Conservation (phyloP, 176 grass and related monocot species). For the Oryza glumipatula region DNA sequence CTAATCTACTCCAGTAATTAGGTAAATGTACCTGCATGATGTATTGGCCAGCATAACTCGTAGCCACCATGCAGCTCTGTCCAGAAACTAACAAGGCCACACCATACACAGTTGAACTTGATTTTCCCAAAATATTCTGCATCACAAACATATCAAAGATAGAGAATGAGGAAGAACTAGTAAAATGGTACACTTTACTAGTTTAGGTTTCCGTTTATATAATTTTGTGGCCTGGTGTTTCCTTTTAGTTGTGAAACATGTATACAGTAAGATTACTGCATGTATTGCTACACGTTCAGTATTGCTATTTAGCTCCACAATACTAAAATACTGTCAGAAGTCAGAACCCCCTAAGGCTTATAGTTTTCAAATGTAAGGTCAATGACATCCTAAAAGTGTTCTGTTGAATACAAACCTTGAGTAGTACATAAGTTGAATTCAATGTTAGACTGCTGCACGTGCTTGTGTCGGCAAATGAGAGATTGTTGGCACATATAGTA, state of each 20-base stretch:
- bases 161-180: neutral
- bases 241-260: neutral
- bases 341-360: neutral
- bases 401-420: constrained; percentile 57
- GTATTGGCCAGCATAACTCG: constrained; percentile 76
- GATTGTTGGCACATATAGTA: constrained; percentile 53
- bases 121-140: constrained; percentile 77
- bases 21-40: constrained; percentile 85
- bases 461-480: constrained; percentile 27
- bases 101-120: constrained; percentile 65
- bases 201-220: neutral
- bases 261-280: neutral
- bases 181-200: neutral
- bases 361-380: constrained; percentile 14
- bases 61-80: constrained; percentile 69
- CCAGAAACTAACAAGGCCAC: constrained; percentile 81
- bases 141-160: neutral
- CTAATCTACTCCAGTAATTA: neutral
- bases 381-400: constrained; percentile 2
- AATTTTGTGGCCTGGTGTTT: neutral
- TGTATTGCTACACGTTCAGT: too few relatives aligned
- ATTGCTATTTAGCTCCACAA: too few relatives aligned
- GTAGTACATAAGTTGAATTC: constrained; percentile 56
- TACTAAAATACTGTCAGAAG: too few relatives aligned
- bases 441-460: constrained; percentile 57